Conservation (phyloP, 2,329 filamentous ascomycete genomes). For the Scortechinia acanthostroma region DNA sequence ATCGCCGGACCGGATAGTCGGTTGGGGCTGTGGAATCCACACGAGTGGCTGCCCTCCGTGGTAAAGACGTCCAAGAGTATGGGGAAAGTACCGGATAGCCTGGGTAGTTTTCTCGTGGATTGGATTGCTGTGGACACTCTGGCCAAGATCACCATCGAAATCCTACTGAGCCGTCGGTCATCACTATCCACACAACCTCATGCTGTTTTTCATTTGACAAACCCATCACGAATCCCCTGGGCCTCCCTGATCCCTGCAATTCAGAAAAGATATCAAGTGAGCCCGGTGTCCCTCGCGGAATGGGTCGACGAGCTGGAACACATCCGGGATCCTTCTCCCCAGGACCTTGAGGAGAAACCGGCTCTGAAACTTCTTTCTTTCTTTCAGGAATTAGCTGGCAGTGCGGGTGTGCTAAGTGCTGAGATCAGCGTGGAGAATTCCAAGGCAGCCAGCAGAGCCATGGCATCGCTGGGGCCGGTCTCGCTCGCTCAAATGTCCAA, state of each 20-base stretch:
- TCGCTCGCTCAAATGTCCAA: not conserved
- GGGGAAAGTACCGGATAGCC: slow-evolving; percentile 21
- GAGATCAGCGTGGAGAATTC: not conserved
- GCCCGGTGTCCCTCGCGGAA: slow-evolving; percentile 5
- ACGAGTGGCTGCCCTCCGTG: slow-evolving; percentile 32
- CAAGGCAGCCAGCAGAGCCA: not conserved
- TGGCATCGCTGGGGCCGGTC: not conserved
- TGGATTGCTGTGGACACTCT: slow-evolving; percentile 34
- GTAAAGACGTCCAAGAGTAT: slow-evolving; percentile 25
- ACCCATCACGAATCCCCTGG: slow-evolving; percentile 13
- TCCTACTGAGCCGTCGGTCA: slow-evolving; percentile 7
- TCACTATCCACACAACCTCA: not conserved
- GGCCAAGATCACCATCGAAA: slow-evolving; percentile 22
- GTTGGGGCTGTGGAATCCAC: slow-evolving; percentile 24
- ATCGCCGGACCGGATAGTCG: slow-evolving; percentile 23
- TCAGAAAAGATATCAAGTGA: slow-evolving; percentile 4
- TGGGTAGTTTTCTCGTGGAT: slow-evolving; percentile 24
- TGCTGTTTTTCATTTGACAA: slow-evolving; percentile 15
- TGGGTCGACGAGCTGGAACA: slow-evolving; percentile 8
- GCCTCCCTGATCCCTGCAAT: slow-evolving; percentile 11
- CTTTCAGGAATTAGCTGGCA: slow-evolving; percentile 7
- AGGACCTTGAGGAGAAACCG: slow-evolving; percentile 10
- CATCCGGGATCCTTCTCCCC: slow-evolving; percentile 5
- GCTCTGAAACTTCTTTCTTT: slow-evolving; percentile 18
- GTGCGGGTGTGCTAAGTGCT: not conserved